Evolutionary conservation across 129 eudicot species (phyloP).

Genomic region (Flaveria sonorensis): DNA sequence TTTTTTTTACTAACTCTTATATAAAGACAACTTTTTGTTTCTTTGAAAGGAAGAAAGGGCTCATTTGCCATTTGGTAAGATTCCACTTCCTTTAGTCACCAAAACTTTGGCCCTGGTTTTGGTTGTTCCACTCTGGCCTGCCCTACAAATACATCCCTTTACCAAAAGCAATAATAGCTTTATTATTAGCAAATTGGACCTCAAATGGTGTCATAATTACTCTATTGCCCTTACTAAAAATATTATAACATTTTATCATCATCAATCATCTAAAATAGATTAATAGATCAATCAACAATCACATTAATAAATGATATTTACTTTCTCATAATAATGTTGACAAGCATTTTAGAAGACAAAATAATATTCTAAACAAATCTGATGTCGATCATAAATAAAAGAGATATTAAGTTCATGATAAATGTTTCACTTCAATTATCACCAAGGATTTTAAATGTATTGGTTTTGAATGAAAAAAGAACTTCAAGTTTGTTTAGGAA

Average conservation of each 20-base stretch:
- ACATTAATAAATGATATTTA: background rate
- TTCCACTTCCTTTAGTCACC: constrained; percentile 32
- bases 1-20: background rate
- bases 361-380: too few species aligned
- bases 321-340: too few species aligned
- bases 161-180: constrained; percentile 27
- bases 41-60: constrained; percentile 37
- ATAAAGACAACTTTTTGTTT: constrained; percentile 23
- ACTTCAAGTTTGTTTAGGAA: too few species aligned
- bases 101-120: constrained; percentile 29
- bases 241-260: too few species aligned
- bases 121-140: constrained; percentile 32
- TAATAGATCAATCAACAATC: background rate
- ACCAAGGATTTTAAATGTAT: too few species aligned
- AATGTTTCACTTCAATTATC: too few species aligned
- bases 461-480: too few species aligned
- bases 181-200: background rate
- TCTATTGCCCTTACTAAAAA: constrained; percentile 13
- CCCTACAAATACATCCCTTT: constrained; percentile 18
- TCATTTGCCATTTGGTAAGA: constrained; percentile 30
- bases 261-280: background rate
- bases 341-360: too few species aligned
- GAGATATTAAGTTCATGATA: too few species aligned
- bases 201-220: background rate
- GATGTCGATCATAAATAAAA: too few species aligned